Percentiles rank a stretch among this genome's conserved stretches.
Conservation (phyloP, 768 basidiomycete genomes). For the Pleurotus giganteus region DNA sequence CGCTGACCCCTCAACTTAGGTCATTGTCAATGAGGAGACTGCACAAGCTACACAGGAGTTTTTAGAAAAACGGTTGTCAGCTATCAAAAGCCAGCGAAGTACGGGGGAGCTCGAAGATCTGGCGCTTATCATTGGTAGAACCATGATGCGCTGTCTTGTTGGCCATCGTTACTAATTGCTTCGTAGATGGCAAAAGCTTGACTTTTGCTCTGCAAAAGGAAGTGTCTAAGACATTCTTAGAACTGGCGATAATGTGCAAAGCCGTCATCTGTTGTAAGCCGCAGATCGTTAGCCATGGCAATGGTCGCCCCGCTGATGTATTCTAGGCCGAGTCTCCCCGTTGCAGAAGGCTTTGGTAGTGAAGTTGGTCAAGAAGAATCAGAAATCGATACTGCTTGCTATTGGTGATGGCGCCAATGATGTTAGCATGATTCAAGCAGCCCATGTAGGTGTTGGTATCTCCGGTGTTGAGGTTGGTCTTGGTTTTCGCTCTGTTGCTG, state of each 20-base stretch:
- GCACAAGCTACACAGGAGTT: constrained; percentile 82
- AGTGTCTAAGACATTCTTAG: constrained; percentile 84
- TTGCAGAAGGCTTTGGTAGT: constrained; percentile 97
- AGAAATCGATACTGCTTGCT: constrained; percentile 88
- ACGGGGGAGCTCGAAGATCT: constrained; percentile 93
- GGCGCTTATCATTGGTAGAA: constrained; percentile 92
- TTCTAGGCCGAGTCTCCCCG: constrained; percentile 89
- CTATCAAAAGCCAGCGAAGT: constrained; percentile 90
- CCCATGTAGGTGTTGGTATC: constrained; percentile 96
- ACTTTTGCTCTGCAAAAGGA: constrained; percentile 93
- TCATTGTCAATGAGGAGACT: constrained; percentile 91
- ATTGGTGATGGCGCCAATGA: constrained; percentile 99
- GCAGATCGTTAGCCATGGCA: not conserved
- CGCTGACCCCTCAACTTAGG: constrained; percentile 40
- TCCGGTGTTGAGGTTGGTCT: constrained; percentile 86
- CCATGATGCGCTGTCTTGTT: too few relatives aligned
- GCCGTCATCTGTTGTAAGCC: constrained; percentile 94
- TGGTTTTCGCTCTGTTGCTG: not conserved
- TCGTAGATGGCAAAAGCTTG: constrained; percentile 89
- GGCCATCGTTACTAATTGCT: not conserved
- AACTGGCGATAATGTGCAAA: constrained; percentile 96
- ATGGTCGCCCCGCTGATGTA: constrained; percentile 6
- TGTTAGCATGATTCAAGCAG: constrained; percentile 99
- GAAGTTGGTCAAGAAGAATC: constrained; percentile 98
- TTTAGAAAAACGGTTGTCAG: constrained; percentile 81